Base-by-base conservation (phyloP, 139 green algal genomes). In the Chlamydomonas schloesseri region DNA sequence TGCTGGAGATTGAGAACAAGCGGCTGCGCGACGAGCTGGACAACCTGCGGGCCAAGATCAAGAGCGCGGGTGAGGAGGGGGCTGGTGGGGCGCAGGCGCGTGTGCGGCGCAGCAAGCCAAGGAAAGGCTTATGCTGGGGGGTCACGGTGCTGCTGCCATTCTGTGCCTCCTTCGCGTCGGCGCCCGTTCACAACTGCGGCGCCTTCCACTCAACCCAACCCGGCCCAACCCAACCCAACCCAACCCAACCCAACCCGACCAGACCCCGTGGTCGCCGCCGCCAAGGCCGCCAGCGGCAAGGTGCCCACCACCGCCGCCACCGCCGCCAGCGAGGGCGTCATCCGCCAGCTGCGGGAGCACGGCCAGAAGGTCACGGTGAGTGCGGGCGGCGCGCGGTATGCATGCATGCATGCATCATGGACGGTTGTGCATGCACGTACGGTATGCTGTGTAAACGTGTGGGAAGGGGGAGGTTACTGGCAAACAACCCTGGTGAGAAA, bases 11-110 rank as follows among this genome's bases (percentile, higher is more conserved):
- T 33, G 92, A 95, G 87, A 95, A 94, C 71, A 62, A 90, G 33
- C 78, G 86, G 65, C 89, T 95, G 82, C 62, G 88, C 3, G 64
- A 88, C 46, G 93, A 94, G 83, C 73, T 95, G 18, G 88, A 94
- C 46, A 31, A 14, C 8, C 71, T 95, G 42, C 87, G 84, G 55
- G 64, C 42, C n/a, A 73, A 84, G 31, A 42, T 89, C 42, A 46
- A 84, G n/a, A 68, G 75, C 36, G 29, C 29, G 86, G 83, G 81
- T 87, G 80, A 79, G 87, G 70, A 58, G 71, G 31, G 73, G 64
- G 28, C 73, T 76, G 28, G 37, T 36, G 28, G 81, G 82, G 68
- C 23, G 77, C n/a, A 60, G 57, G 71, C 42, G 10, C 6, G 42
- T 47, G 17, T n/a, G n/a, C n/a, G n/a, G n/a, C n/a, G n/a, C n/a